These are phyloP conservation scores for Flaveria floridana DNA, from an alignment of 140 eudicot species.

Conservation along the genomic window DNA sequence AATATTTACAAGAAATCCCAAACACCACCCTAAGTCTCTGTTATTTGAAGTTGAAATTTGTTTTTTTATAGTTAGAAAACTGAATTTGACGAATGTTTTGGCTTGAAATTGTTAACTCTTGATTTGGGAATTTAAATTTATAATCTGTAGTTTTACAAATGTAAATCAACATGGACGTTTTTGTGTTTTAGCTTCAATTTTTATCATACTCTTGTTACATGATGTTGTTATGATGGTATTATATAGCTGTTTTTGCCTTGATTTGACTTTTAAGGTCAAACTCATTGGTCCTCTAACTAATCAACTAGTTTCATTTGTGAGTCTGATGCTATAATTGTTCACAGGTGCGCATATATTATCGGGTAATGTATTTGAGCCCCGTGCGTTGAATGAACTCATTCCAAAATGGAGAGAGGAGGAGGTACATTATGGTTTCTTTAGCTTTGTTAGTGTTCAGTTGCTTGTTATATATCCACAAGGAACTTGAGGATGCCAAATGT, in stretches of 20 bases:
- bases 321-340: neutral
- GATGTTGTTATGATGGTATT: neutral
- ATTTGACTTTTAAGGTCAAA: conserved; percentile 10
- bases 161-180: neutral
- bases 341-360: conserved; percentile 92
- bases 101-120: neutral
- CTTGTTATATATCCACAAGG: neutral
- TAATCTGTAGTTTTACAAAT: neutral
- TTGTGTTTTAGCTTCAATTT: neutral
- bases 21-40: neutral
- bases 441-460: conserved; percentile 12
- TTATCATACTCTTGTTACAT: neutral
- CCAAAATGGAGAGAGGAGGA: conserved; percentile 86
- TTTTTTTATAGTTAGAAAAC: neutral
- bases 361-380: conserved; percentile 94
- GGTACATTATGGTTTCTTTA: conserved; percentile 39
- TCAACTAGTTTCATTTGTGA: neutral
- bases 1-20: neutral
- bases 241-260: conserved; percentile 8
- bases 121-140: neutral
- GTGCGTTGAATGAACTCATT: conserved; percentile 86
- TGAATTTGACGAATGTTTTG: neutral
- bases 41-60: neutral
- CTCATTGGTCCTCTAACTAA: conserved; percentile 3
- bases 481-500: too few relatives aligned